Percentiles rank a stretch among this genome's conserved stretches.
phyloP scores from a whole-genome alignment of 176 grass and related monocot species.

The Alopecurus myosuroides region DNA sequence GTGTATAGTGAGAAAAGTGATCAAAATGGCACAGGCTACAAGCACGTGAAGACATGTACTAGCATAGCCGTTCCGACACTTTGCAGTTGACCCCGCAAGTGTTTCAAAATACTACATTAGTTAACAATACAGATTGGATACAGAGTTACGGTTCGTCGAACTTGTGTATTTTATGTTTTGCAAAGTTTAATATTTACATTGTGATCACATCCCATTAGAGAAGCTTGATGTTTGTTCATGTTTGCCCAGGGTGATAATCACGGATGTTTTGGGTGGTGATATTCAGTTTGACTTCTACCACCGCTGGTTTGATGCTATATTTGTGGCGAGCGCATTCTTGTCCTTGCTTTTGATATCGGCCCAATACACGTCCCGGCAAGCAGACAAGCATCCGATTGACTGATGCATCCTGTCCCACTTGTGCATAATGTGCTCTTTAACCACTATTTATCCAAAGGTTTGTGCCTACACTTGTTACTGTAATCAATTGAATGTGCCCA shows the following conservation, averaged over 20 bases:
- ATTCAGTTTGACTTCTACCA: conserved; percentile 99
- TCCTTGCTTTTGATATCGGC: conserved; percentile 92
- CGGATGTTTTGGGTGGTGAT: conserved; percentile 90
- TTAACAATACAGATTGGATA: background rate
- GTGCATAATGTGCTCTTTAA: conserved; percentile 52
- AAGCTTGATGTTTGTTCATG: conserved; percentile 8
- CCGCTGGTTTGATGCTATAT: conserved; percentile 98
- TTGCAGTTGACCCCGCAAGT: background rate
- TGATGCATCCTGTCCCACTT: conserved; percentile 38
- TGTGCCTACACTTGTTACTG: background rate
- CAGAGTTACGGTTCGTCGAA: conserved; percentile 11
- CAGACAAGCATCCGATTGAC: conserved; percentile 95
- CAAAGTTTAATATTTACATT: background rate
- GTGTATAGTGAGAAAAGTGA: background rate
- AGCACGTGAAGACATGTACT: background rate
- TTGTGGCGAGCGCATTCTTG: conserved; percentile 88
- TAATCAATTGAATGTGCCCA: background rate
- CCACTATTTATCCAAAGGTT: conserved; percentile 37
- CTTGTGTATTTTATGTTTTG: background rate
- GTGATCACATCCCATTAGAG: background rate
- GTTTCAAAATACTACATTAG: background rate
- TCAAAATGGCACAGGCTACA: background rate
- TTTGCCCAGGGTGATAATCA: conserved; percentile 83
- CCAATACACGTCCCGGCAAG: conserved; percentile 86
- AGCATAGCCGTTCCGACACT: background rate